Evolutionary conservation across 2,329 filamentous ascomycete species (phyloP).

Genomic region (Fusarium decemcellulare): DNA sequence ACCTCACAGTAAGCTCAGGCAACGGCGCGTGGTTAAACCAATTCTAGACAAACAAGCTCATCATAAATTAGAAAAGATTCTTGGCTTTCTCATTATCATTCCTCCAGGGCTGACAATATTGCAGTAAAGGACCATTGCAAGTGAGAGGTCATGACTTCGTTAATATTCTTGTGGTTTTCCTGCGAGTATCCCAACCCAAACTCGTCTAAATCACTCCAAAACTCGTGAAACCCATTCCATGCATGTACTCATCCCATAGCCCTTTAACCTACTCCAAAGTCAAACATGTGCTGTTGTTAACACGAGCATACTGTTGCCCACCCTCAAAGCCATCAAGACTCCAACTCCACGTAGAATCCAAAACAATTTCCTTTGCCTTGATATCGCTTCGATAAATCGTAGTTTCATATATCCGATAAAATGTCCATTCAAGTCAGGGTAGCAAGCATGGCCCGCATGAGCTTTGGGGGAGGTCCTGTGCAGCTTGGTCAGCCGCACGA

Average conservation of each 20-base stretch:
- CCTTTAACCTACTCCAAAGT: constrained; percentile 14
- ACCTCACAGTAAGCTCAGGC: background rate
- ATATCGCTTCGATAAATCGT: constrained; percentile 1
- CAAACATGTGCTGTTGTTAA: constrained; percentile 29
- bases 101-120: background rate
- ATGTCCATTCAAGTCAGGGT: constrained; percentile 71
- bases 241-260: constrained; percentile 14
- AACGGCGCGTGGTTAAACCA: too few relatives aligned
- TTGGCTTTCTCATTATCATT: background rate
- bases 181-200: constrained; percentile 24
- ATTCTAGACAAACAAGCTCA: too few relatives aligned
- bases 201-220: constrained; percentile 31
- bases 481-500: constrained; percentile 50
- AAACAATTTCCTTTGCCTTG: constrained; percentile 25
- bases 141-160: constrained; percentile 29
- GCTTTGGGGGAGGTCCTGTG: constrained; percentile 73
- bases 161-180: constrained; percentile 40
- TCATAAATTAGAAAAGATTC: too few relatives aligned
- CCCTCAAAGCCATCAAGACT: constrained; percentile 20
- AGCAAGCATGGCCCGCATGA: constrained; percentile 79
- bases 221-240: constrained; percentile 8
- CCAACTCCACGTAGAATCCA: constrained; percentile 17
- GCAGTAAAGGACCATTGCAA: background rate
- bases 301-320: constrained; percentile 18
- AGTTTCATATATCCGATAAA: constrained; percentile 5